A percentile compares a stretch with the other conserved stretches of the same genome.
phyloP scores from a whole-genome alignment of 1,284 basidiomycete genomes.

The Paramarasmius palmivorus region DNA sequence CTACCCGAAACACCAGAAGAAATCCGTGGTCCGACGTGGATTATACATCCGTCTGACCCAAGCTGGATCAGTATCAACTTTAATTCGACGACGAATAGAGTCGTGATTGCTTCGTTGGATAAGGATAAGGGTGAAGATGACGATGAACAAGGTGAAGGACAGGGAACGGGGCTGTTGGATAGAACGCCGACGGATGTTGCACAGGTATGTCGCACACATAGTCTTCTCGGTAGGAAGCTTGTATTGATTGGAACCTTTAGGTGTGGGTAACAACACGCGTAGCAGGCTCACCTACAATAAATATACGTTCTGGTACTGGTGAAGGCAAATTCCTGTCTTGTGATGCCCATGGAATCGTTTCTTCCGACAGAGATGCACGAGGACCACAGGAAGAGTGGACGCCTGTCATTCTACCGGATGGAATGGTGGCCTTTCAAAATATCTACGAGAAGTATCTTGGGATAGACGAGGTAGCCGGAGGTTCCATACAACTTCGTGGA shows the following conservation, averaged over 20 bases:
- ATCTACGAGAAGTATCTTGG: constrained; percentile 83
- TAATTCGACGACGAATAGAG: constrained; percentile 73
- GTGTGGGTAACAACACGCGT: constrained; percentile 81
- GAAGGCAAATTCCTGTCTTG: constrained; percentile 87
- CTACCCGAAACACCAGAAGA: constrained; percentile 68
- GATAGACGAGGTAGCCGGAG: constrained; percentile 83
- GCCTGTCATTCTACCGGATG: constrained; percentile 71
- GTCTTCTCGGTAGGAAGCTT: no score
- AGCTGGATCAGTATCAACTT: constrained; percentile 74
- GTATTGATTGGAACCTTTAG: neutral
- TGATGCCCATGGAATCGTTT: constrained; percentile 79
- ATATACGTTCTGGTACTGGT: constrained; percentile 79
- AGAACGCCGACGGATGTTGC: constrained; percentile 77
- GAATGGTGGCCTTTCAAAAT: constrained; percentile 83
- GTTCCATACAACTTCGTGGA: constrained; percentile 72
- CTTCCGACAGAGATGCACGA: constrained; percentile 79
- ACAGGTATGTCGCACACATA: constrained; percentile 66
- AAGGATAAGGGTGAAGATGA: constrained; percentile 51
- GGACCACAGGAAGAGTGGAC: constrained; percentile 90
- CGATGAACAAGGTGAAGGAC: constrained; percentile 26
- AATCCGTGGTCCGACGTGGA: constrained; percentile 82
- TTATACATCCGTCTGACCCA: constrained; percentile 76
- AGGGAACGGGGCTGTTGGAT: constrained; percentile 49
- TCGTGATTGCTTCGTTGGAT: constrained; percentile 63
- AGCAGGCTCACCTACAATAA: constrained; percentile 77